These are phyloP conservation scores for Sabuloglossum arenarium DNA, from an alignment of 495 filamentous ascomycete genomes.

Conservation along the genomic window DNA sequence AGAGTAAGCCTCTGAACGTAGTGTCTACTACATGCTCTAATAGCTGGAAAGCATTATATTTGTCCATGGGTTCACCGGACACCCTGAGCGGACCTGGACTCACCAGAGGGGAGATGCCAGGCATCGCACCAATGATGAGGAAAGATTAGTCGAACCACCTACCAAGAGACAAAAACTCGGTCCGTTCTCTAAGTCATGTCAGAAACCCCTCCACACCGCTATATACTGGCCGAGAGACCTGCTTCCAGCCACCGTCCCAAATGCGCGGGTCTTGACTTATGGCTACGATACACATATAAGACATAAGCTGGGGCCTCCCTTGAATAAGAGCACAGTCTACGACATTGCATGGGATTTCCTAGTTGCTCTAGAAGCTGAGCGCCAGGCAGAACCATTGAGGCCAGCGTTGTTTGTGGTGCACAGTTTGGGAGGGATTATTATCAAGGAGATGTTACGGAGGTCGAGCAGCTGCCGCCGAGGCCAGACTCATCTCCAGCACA, in stretches of 20 bases:
- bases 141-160: neutral
- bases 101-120: conserved; percentile 6
- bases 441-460: conserved; percentile 21
- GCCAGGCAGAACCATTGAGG: conserved; percentile 11
- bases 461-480: conserved; percentile 7
- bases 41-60: conserved; percentile 13
- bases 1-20: too few relatives aligned
- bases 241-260: neutral
- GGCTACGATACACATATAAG: conserved; percentile 14
- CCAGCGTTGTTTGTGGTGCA: conserved; percentile 28
- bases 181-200: neutral
- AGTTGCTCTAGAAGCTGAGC: conserved; percentile 14
- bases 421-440: conserved; percentile 16
- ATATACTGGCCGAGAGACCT: conserved; percentile 8
- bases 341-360: conserved; percentile 21
- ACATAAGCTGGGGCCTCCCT: conserved; percentile 9
- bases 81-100: conserved; percentile 17
- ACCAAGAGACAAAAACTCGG: neutral
- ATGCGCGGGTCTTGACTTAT: conserved; percentile 2
- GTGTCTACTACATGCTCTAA: too few relatives aligned
- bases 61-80: conserved; percentile 19
- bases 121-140: neutral
- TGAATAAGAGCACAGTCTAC: conserved; percentile 17
- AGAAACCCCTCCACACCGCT: neutral
- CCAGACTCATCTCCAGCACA: conserved; percentile 10